A percentile compares a stretch with the other conserved stretches of the same genome.
phyloP scores from a whole-genome alignment of 1,284 basidiomycete species.

The Ustanciosporium gigantosporum region DNA sequence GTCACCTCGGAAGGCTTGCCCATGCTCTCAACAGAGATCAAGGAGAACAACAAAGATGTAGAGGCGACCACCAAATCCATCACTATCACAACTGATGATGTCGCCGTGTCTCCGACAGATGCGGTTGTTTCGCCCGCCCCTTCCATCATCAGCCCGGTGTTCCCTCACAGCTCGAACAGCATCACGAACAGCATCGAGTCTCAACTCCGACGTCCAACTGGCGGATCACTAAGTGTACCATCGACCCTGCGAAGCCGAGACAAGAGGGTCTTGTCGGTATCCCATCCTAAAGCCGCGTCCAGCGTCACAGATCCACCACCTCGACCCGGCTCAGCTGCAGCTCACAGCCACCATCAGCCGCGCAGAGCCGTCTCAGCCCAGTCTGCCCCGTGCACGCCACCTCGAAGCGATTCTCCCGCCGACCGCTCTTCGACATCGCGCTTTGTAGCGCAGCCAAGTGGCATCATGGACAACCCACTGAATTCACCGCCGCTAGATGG shows the following conservation, averaged over 20 bases:
- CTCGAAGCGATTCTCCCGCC: slow-evolving; percentile 20
- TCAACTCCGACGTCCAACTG: background rate
- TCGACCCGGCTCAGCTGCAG: slow-evolving; percentile 16
- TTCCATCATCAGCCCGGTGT: too few relatives aligned
- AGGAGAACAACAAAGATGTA: slow-evolving; percentile 10
- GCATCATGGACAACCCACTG: too few relatives aligned
- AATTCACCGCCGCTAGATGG: too few relatives aligned
- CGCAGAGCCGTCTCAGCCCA: slow-evolving; percentile 18
- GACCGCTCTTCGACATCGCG: background rate
- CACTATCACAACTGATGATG: slow-evolving; percentile 15
- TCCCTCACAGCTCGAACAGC: too few relatives aligned
- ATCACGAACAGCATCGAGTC: too few relatives aligned
- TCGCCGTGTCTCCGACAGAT: slow-evolving; percentile 3
- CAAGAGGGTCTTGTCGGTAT: slow-evolving; percentile 35
- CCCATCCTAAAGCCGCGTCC: slow-evolving; percentile 8
- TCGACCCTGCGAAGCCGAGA: slow-evolving; percentile 15
- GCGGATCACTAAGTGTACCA: slow-evolving; percentile 12
- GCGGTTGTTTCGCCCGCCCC: background rate
- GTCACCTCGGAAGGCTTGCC: slow-evolving; percentile 32
- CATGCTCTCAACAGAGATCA: slow-evolving; percentile 22
- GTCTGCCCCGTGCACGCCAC: slow-evolving; percentile 34
- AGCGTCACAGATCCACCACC: background rate
- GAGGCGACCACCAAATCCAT: slow-evolving; percentile 14
- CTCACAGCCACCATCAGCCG: background rate
- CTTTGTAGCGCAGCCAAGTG: too few relatives aligned